Evolutionary conservation across 2,329 filamentous ascomycete genomes (phyloP).

Genomic region (Phaeosphaeria sp.): DNA sequence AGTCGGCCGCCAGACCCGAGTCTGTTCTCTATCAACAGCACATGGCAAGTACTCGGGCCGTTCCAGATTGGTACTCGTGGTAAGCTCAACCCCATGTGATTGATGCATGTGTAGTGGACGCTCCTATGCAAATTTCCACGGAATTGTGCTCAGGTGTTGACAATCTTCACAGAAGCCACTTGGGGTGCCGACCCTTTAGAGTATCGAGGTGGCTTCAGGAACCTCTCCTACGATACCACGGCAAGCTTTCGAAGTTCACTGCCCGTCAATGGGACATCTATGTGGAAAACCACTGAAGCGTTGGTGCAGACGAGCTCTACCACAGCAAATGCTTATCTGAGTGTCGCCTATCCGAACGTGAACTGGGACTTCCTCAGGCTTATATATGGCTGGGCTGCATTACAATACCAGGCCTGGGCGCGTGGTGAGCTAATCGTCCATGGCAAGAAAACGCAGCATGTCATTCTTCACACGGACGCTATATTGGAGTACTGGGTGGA

Average conservation of each 20-base stretch:
- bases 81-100: constrained; percentile 27
- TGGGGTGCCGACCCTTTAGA: constrained; percentile 68
- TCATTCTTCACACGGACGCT: constrained; percentile 56
- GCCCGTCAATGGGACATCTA: constrained; percentile 57
- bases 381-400: constrained; percentile 65
- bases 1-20: constrained; percentile 17
- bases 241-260: constrained; percentile 59
- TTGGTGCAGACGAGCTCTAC: constrained; percentile 30
- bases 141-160: background rate
- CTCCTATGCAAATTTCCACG: background rate
- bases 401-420: constrained; percentile 66
- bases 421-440: constrained; percentile 56
- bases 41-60: constrained; percentile 63
- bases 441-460: constrained; percentile 39
- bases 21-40: constrained; percentile 41
- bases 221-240: constrained; percentile 51
- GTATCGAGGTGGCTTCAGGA: constrained; percentile 59
- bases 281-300: constrained; percentile 55
- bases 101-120: background rate
- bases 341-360: constrained; percentile 57
- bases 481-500: constrained; percentile 63
- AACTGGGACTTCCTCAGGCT: constrained; percentile 61
- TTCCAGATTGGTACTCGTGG: constrained; percentile 67
- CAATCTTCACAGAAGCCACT: constrained; percentile 56
- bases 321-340: constrained; percentile 49